Evolutionary conservation across 2,329 filamentous ascomycete species (phyloP).

Genomic region (Colletotrichum sp.): DNA sequence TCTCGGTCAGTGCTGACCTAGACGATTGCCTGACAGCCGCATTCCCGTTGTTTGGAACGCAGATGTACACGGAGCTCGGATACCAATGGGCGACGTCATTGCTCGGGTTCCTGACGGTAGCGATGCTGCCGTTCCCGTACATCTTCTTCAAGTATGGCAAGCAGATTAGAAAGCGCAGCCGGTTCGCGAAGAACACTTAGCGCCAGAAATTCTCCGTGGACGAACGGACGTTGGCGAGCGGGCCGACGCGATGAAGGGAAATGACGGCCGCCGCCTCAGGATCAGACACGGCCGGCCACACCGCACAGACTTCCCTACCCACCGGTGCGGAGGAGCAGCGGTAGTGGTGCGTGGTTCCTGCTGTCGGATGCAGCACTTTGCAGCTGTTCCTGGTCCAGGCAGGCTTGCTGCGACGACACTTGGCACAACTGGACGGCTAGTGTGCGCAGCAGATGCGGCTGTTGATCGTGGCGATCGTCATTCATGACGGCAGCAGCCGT

Average conservation of each 20-base stretch:
- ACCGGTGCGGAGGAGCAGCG: neutral
- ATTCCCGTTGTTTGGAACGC: constrained; percentile 77
- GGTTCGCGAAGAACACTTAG: constrained; percentile 46
- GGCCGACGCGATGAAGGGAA: neutral
- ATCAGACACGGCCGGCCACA: neutral
- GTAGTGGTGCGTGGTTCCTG: neutral
- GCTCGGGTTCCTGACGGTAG: constrained; percentile 64
- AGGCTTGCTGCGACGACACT: neutral
- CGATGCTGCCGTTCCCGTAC: constrained; percentile 69
- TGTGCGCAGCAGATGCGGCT: constrained; percentile 5
- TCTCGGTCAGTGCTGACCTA: constrained; percentile 3
- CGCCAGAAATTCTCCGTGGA: neutral
- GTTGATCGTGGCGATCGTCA: constrained; percentile 16
- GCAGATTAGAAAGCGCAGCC: constrained; percentile 57
- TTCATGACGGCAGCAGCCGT: constrained; percentile 8
- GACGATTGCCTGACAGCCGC: constrained; percentile 54
- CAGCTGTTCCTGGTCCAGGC: constrained; percentile 4
- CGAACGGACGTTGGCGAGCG: neutral
- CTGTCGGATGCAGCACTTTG: neutral
- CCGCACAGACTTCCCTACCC: constrained; percentile 6
- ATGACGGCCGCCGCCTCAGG: neutral
- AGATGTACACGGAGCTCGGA: constrained; percentile 73
- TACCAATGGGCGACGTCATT: constrained; percentile 72
- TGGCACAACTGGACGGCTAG: constrained; percentile 3
- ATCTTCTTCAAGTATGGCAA: constrained; percentile 68